Base-by-base conservation (phyloP, 306 rosid species). In the Prunus davidiana region DNA sequence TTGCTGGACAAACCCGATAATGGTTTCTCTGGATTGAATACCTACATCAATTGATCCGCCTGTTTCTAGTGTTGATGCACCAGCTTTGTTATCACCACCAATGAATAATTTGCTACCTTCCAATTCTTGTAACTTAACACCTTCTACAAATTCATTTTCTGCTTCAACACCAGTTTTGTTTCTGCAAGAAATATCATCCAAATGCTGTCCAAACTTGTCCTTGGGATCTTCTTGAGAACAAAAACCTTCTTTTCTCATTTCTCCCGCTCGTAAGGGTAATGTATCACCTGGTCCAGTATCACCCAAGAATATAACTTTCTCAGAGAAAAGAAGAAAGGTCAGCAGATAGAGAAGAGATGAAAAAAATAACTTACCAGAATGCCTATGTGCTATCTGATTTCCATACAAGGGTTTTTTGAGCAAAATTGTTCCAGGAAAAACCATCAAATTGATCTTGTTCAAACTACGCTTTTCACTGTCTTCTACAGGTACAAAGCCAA, bases 381-480 rank as follows among this genome's bases (percentile, higher is more conserved):
- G 80, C 57, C 65, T 55, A 43, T 82, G 78, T 68, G 68, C 64
- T 71, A 62, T 83, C 46, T 77, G 82, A 79, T 74, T 81, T 78
- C 71, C 74, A 46, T 76, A 83, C 82, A 95, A 81, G 54, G 82
- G 75, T 79, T 92, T 95, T 73, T 84, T 88, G 72, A 95, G 99
- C 69, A 92, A 84, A 43, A 92, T 45, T 6, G 97, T 95, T 76
- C 99, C 99, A 25, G 97, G 99, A 83, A 96, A 91, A 72, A 95
- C 97, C 97, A 92, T 92, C 87, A 95, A 82, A 85, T 87, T 95
- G 84, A 86, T 71, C 78, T 81, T 89, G 38, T 85, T 87, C 79
- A 95, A 79, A 50, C 82, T 82, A 58, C 52, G 81, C 87, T 86
- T 95, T 81, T 92, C 97, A 67, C 52, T 43, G 50, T 88, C 93